Conservation (phyloP, 208 protist genomes). For the Spongospora subterranea region DNA sequence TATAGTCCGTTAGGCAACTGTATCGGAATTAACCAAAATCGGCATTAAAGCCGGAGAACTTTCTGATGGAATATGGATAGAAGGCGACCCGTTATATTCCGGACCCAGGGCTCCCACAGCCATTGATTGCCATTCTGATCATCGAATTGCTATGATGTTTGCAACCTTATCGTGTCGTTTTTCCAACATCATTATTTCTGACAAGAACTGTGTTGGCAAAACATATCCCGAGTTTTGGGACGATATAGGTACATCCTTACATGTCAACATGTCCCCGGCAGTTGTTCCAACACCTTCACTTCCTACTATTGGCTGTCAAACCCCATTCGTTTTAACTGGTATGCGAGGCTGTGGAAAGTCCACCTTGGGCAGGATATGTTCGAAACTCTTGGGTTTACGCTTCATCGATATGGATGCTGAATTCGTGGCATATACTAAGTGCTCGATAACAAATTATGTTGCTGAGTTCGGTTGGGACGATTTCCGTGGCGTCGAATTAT, state of each 20-base stretch:
- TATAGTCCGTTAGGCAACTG: constrained; percentile 66
- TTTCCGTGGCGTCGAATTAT: background rate
- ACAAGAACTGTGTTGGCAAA: constrained; percentile 58
- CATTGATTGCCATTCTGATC: constrained; percentile 80
- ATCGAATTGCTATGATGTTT: constrained; percentile 81
- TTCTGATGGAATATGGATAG: constrained; percentile 69
- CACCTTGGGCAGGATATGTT: background rate
- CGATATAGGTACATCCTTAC: background rate
- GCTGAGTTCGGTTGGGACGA: background rate
- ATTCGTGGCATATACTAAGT: background rate
- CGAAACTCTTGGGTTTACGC: background rate
- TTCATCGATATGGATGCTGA: constrained; percentile 43
- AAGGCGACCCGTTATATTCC: background rate
- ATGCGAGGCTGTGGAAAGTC: constrained; percentile 31
- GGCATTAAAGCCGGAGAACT: constrained; percentile 69
- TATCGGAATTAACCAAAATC: constrained; percentile 75
- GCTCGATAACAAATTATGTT: background rate
- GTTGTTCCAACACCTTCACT: background rate
- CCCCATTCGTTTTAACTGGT: constrained; percentile 4
- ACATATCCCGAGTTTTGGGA: constrained; percentile 62
- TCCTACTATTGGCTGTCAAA: no score
- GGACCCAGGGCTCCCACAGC: background rate
- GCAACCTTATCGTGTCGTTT: constrained; percentile 20
- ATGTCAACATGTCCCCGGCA: background rate
- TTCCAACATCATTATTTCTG: constrained; percentile 2